Base-by-base conservation (phyloP, 1,284 basidiomycete genomes). In the Malassezia dermatis region DNA sequence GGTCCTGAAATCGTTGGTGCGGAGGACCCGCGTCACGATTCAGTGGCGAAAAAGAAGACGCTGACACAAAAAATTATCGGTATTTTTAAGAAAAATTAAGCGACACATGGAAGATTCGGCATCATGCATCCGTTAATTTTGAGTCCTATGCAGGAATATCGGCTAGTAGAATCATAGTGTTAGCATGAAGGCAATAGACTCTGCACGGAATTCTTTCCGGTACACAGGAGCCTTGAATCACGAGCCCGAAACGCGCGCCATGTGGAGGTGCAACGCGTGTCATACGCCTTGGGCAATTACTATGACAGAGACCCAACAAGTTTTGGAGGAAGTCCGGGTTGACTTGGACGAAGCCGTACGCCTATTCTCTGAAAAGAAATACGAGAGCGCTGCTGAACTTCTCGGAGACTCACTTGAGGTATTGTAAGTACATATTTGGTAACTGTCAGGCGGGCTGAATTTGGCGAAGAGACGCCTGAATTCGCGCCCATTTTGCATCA, bases 401-500 rank as follows among this genome's bases (percentile, higher is more conserved):
- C 48, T 62, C 1, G 71, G 64, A 0, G 42, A 58, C 8, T 67
- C 63, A 1, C 62, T 73, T 21, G 69, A 73, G 24, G 30, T 54
- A 24, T 60, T 73, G 37, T 63, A 56, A 7, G 62, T 63, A 34
- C 8, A 11, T 19, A 12, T 24, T 19, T 28, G 12, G 17, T 51
- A 34, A 42, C 43, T 2, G 13, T 17, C 37, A 59, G 62, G 30
- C 53, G 61, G 24, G 43, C 61, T 0, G 23, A 46, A 5, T 61
- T 67, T 26, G 62, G 52, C 1, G 69, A 71, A 44, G 64, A 73
- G 34, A 59, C 66, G 13, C 60, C 67, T 12, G 43, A 62, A 35
- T 51, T 73, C 0, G 71, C 69, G 2, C 71, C 71, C 17, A 46
- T 73, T 8, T 48, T 71, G 34, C 66, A 73, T 41, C 61, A 59